Conservation (phyloP, 352 stramenopile species). For the Plasmopara halstedii region DNA sequence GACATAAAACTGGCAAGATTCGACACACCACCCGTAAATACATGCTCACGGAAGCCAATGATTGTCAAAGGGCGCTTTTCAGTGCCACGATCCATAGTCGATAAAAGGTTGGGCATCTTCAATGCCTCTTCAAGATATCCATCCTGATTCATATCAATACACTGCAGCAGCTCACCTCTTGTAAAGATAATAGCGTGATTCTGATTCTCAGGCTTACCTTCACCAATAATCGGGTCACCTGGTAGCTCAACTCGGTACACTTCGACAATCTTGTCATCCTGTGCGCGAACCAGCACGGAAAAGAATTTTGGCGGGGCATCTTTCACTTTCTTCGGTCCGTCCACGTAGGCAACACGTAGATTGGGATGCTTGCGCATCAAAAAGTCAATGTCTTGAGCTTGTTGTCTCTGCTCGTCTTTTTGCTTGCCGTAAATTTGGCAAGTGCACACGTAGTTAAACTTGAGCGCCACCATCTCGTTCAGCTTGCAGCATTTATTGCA, state of each 20-base stretch:
- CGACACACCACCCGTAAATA: conserved; percentile 78
- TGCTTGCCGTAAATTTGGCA: conserved; percentile 83
- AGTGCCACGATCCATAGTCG: conserved; percentile 63
- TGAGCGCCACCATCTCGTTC: conserved; percentile 72
- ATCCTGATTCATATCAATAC: conserved; percentile 88
- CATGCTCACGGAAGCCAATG: conserved; percentile 80
- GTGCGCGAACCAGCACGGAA: conserved; percentile 63
- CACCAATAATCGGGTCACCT: conserved; percentile 68
- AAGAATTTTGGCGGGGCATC: conserved; percentile 76
- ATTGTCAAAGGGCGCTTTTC: conserved; percentile 73
- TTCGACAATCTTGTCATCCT: conserved; percentile 67
- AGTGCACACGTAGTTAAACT: conserved; percentile 86
- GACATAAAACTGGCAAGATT: conserved; percentile 84
- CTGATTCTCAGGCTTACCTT: conserved; percentile 84
- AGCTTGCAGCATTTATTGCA: conserved; percentile 81
- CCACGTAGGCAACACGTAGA: conserved; percentile 68
- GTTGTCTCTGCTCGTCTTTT: conserved; percentile 75
- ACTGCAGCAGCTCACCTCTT: conserved; percentile 71
- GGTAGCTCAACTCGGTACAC: conserved; percentile 73
- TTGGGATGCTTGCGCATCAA: conserved; percentile 65
- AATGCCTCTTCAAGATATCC: conserved; percentile 69
- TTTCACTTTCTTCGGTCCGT: conserved; percentile 81
- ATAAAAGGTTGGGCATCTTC: conserved; percentile 79
- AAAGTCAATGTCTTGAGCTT: conserved; percentile 72
- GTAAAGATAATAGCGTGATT: conserved; percentile 83